These are phyloP conservation scores for Yamadazyma atmosphaerica DNA, from an alignment of 1,139 yeast species.

Conservation along the genomic window DNA sequence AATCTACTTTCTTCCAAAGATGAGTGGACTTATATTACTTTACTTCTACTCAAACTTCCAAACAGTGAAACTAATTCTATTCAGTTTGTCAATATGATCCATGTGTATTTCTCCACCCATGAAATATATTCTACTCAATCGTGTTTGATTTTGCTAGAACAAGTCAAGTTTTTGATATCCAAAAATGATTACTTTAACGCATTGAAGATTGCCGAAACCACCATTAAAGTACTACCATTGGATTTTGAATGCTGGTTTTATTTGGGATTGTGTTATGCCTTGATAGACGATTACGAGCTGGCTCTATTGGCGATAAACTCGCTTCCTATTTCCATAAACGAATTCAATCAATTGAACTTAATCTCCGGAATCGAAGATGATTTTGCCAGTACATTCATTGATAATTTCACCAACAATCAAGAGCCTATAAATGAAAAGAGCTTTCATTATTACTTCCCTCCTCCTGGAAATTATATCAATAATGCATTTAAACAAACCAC, in stretches of 20 bases:
- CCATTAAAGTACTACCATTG: conserved; percentile 37
- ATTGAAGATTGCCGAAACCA: conserved; percentile 28
- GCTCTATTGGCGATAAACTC: conserved; percentile 39
- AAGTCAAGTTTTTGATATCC: conserved; percentile 38
- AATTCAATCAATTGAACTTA: conserved; percentile 18
- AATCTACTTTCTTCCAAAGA: conserved; percentile 11
- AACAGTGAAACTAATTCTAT: conserved; percentile 27
- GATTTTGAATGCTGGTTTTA: conserved; percentile 46
- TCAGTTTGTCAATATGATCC: conserved; percentile 27
- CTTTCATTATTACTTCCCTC: conserved; percentile 34
- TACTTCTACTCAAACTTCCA: conserved; percentile 22
- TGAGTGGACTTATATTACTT: conserved; percentile 32
- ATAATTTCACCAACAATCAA: conserved; percentile 20
- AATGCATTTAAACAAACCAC: conserved; percentile 1
- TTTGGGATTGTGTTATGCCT: conserved; percentile 34
- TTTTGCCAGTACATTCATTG: conserved; percentile 27
- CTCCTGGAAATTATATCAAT: conserved; percentile 19
- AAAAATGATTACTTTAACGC: conserved; percentile 29
- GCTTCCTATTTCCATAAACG: conserved; percentile 26
- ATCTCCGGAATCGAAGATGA: conserved; percentile 34
- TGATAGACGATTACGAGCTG: conserved; percentile 27
- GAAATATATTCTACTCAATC: conserved; percentile 30
- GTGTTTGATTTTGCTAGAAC: conserved; percentile 39
- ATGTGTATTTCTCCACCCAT: conserved; percentile 20
- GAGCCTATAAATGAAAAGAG: conserved; percentile 34